phyloP scores from a whole-genome alignment of 2,329 filamentous ascomycete species.

The Phialemoniopsis sp. region DNA sequence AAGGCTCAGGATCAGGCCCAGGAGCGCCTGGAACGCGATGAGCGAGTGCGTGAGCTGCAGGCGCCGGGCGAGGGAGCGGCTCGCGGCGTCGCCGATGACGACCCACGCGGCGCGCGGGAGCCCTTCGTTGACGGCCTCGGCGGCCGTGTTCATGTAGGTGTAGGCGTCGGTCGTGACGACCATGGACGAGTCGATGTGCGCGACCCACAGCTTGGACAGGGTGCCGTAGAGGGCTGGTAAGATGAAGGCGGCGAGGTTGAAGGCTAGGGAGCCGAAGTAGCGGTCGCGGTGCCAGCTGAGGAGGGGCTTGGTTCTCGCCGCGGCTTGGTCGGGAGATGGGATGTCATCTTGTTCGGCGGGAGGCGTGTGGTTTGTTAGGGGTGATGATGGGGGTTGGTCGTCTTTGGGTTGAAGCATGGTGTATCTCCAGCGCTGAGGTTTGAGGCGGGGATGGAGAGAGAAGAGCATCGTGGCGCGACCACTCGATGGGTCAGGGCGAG shows the following conservation, averaged over 20 bases:
- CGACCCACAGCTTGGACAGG: slow-evolving; percentile 67
- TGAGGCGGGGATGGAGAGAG: too few relatives aligned
- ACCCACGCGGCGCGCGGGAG: slow-evolving; percentile 65
- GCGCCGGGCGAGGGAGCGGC: slow-evolving; percentile 43
- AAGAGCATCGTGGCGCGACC: too few relatives aligned
- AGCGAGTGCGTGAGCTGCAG: slow-evolving; percentile 60
- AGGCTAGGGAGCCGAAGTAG: slow-evolving; percentile 54
- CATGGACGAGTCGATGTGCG: slow-evolving; percentile 58
- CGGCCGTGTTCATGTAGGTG: slow-evolving; percentile 65
- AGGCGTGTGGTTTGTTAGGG: too few relatives aligned
- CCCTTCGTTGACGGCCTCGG: slow-evolving; percentile 69
- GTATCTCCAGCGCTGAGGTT: too few relatives aligned
- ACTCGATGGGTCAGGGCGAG: too few relatives aligned
- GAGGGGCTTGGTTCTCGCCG: too few relatives aligned
- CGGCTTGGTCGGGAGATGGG: too few relatives aligned
- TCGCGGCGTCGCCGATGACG: slow-evolving; percentile 61
- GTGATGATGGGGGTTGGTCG: too few relatives aligned
- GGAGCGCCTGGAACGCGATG: slow-evolving; percentile 52
- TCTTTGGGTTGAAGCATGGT: too few relatives aligned
- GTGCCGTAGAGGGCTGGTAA: slow-evolving; percentile 66
- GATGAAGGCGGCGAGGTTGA: slow-evolving; percentile 60
- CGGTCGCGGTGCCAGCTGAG: slow-evolving; percentile 15
- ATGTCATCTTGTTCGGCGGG: too few relatives aligned
- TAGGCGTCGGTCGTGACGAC: slow-evolving; percentile 63
- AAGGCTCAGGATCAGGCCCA: slow-evolving; percentile 58